Evolutionary conservation across 2,329 filamentous ascomycete species (phyloP), one percentile per base, ranked within the genome.

Genomic region (Lecanicillium sp.): DNA sequence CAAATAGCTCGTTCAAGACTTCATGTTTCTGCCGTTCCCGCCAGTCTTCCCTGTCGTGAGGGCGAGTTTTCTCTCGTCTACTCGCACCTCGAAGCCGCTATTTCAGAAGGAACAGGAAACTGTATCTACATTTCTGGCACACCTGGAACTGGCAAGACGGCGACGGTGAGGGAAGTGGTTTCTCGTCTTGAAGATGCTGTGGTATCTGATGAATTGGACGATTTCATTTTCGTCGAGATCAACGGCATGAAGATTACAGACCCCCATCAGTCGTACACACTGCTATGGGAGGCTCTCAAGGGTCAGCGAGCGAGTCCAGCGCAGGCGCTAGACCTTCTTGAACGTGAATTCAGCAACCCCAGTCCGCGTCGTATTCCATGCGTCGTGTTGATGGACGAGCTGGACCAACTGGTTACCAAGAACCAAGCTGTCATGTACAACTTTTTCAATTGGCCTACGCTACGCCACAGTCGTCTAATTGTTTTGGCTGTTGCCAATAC

Each of bases 391-490:
- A 98, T 98, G 93, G 93, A 98, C 60, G 93, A 98, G 67, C 77
- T 98, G 40, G 93, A 98, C 63, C 93, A 98, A 67, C 79, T 98
- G 7, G 94, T 98, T 5, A 98, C 93, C 11, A 93, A 91, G 62
- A 97, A 95, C 60, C 94, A 98, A 65, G 91, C 88, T n/a, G 93
- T 98, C 68, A 98, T 98, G 93, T 98, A 98, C 71, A 98, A 98
- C 67, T 98, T 98, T 67, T 98, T 98, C 78, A 98, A 98, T 62
- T 98, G 93, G 93, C 93, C 93, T 4, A 87, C 88, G 10, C 74
- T 97, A 46, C 81, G 87, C 42, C 90, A 98, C 66, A 95, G 89
- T 46, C 82, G 90, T 41, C 75, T 98, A 37, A 96, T 98, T 64
- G 94, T 98, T 6, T 80, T 98, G 6, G 94, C 94, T 10, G 93